phyloP scores from a whole-genome alignment of 2,329 filamentous ascomycete species.

The Didymella pinodella region DNA sequence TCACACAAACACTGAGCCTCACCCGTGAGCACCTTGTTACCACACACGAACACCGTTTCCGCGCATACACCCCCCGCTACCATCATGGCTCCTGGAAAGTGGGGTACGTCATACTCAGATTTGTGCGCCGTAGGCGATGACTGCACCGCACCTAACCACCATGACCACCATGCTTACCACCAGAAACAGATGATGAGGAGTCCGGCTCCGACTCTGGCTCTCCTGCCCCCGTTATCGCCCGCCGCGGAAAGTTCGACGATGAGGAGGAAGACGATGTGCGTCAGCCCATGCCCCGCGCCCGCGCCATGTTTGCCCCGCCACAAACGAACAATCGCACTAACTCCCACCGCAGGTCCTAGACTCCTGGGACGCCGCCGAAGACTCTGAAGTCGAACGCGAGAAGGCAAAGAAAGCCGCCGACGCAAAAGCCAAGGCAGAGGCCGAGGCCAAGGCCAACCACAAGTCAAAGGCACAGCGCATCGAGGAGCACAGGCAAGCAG shows the following conservation, averaged over 20 bases:
- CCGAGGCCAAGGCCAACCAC: conserved; percentile 86
- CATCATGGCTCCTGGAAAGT: conserved; percentile 51
- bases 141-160: conserved; percentile 25
- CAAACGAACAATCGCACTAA: conserved; percentile 30
- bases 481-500: conserved; percentile 73
- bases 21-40: conserved; percentile 3
- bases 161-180: conserved; percentile 28
- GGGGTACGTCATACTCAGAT: conserved; percentile 52
- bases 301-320: conserved; percentile 30
- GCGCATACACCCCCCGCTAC: conserved; percentile 27
- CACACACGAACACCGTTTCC: neutral
- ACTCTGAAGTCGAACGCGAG: conserved; percentile 95
- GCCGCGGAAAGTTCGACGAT: conserved; percentile 82
- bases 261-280: conserved; percentile 87
- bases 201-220: conserved; percentile 60
- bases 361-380: conserved; percentile 95
- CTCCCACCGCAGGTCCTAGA: conserved; percentile 75
- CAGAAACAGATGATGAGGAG: conserved; percentile 62
- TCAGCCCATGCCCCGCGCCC: conserved; percentile 30
- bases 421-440: conserved; percentile 87
- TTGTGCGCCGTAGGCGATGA: conserved; percentile 19
- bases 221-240: conserved; percentile 56
- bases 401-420: conserved; percentile 88
- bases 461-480: conserved; percentile 89
- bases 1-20: conserved; percentile 13